Conservation (phyloP, 2,329 filamentous ascomycete genomes). For the Sclerotinia borealis region DNA sequence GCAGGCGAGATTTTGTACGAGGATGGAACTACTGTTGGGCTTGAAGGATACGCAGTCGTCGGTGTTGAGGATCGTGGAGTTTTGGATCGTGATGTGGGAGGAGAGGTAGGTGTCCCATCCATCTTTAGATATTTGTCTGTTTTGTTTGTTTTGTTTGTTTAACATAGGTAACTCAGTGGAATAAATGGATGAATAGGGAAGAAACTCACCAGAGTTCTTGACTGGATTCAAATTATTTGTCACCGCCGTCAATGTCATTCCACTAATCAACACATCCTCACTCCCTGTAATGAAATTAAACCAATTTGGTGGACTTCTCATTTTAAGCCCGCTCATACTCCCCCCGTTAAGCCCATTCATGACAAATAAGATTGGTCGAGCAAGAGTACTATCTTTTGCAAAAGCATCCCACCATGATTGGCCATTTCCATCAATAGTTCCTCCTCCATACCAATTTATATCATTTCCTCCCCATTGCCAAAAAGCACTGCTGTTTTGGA, state of each 20-base stretch:
- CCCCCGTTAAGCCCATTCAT: slow-evolving; percentile 5
- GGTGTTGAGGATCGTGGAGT: slow-evolving; percentile 5
- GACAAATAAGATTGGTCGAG: slow-evolving; percentile 2
- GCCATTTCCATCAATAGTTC: slow-evolving; percentile 8
- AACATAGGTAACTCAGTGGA: too few relatives aligned
- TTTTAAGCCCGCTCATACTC: background rate
- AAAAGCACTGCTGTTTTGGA: slow-evolving; percentile 3
- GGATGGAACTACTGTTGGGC: slow-evolving; percentile 49
- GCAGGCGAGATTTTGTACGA: slow-evolving; percentile 43
- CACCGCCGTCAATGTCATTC: background rate
- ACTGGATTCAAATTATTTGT: background rate
- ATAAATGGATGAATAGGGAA: background rate
- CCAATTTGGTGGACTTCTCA: slow-evolving; percentile 7
- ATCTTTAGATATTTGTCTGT: background rate
- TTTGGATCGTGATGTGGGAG: slow-evolving; percentile 8
- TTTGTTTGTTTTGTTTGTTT: too few relatives aligned
- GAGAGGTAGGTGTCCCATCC: slow-evolving; percentile 11
- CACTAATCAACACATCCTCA: slow-evolving; percentile 3
- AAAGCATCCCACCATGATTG: slow-evolving; percentile 8
- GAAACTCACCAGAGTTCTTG: slow-evolving; percentile 4
- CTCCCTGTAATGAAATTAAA: slow-evolving; percentile 1
- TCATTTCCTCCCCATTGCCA: slow-evolving; percentile 1
- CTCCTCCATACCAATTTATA: slow-evolving; percentile 2
- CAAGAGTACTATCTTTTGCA: background rate
- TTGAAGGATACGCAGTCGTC: slow-evolving; percentile 50